A percentile compares a stretch with the other conserved stretches of the same genome.
These are phyloP conservation scores for Claviceps sp. DNA, from an alignment of 2,329 filamentous ascomycete species.

Conservation along the genomic window DNA sequence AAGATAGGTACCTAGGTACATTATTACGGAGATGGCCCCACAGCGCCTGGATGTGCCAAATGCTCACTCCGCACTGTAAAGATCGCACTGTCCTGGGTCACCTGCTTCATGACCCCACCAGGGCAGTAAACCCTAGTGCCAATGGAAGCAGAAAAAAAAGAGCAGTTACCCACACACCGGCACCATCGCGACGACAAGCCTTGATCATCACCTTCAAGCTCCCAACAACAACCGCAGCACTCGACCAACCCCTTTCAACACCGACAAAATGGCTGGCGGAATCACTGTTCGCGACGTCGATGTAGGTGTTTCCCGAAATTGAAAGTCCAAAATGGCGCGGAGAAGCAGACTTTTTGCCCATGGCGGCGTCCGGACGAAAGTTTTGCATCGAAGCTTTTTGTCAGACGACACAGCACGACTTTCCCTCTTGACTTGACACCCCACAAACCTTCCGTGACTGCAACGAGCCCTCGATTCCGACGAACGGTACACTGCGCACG, in stretches of 20 bases:
- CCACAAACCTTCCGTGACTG: not conserved
- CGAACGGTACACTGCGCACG: not conserved
- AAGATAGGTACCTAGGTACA: no score
- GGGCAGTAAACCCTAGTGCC: conserved; percentile 20
- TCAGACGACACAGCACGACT: not conserved
- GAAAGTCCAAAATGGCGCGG: not conserved
- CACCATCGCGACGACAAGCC: not conserved
- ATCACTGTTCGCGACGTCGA: conserved; percentile 76
- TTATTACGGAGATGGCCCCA: no score
- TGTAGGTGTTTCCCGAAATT: conserved; percentile 41
- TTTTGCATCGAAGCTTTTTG: not conserved
- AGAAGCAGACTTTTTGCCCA: not conserved
- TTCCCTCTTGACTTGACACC: conserved; percentile 3
- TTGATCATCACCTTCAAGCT: conserved; percentile 16
- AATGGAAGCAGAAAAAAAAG: conserved; percentile 9
- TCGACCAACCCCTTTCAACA: conserved; percentile 22
- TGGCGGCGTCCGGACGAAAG: not conserved
- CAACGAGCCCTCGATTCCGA: not conserved
- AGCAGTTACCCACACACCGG: not conserved
- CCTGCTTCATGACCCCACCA: conserved; percentile 10
- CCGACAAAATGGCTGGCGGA: conserved; percentile 67
- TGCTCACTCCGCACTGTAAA: not conserved
- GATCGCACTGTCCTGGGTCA: conserved; percentile 12
- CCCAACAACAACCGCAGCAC: conserved; percentile 10
- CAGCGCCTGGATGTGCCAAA: no score